Evolutionary conservation across 164 flowering plant species (phyloP), one percentile per base, ranked within the genome.

Genomic region (Macadamia integrifolia): DNA sequence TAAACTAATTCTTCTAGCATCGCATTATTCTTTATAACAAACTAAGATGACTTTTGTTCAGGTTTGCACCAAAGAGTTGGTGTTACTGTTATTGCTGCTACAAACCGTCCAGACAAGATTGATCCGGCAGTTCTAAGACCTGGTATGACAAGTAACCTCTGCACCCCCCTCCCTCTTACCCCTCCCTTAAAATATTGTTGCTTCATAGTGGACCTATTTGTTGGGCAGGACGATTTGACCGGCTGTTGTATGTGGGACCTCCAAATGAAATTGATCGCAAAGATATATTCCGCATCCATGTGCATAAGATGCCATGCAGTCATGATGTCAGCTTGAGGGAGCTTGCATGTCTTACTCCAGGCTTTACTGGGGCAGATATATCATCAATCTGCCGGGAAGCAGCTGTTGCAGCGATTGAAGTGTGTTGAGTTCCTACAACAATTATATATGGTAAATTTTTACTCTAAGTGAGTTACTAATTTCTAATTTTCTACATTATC

Each of bases 71-170:
- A 85, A 79, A 89, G 97, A 82, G 90, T 81, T 71, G 74, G 81
- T 84, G 99, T 95, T 55, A 89, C 88, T 65, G 93, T 95, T 58
- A 88, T 95, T 82, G 99, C 98, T 69, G 99, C 99, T 56, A 95
- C 99, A 67, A 95, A 95, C 78, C 84, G 99, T 43, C 97, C 98
- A 40, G 99, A 95, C 84, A 91, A 91, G 77, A 92, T 95, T 66
- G 99, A 95, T 76, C 79, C 87, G 28, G 99, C 99, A 66, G 91
- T 95, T 70, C 73, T 95, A 55, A 82, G 99, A 80, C 94, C 97
- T 79, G 99, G 99, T 91, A 49, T 67, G 28, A 3, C 40, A 35
- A 35, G 3, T 35, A 35, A 35, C 40, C 40, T 35, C 40, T 35
- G 8, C 67, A 60, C 57, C 66, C 63, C 73, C 66, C 66, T 67